Evolutionary conservation across 1,284 basidiomycete genomes (phyloP).

Genomic region (Butyriboletus appendiculatus): DNA sequence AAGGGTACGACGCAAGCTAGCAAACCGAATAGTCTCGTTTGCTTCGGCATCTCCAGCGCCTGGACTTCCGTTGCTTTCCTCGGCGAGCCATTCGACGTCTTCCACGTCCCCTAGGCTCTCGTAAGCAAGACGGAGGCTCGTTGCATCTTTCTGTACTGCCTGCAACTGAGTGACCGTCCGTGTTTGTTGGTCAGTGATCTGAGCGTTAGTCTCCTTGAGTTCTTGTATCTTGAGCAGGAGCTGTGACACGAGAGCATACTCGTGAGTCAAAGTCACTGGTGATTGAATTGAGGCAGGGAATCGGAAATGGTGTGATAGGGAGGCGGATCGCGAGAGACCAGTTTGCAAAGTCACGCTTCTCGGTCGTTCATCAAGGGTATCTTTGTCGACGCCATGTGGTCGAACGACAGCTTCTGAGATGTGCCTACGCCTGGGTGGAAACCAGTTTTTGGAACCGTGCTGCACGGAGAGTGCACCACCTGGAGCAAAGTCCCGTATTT

Average conservation of each 20-base stretch:
- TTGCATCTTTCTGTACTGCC: conserved; percentile 70
- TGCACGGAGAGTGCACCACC: conserved; percentile 43
- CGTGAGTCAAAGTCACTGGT: conserved; percentile 26
- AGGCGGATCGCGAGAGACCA: conserved; percentile 28
- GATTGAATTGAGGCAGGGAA: conserved; percentile 12
- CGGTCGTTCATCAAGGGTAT: conserved; percentile 18
- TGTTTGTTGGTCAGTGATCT: conserved; percentile 67
- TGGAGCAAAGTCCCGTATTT: conserved; percentile 65
- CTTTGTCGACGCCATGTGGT: conserved; percentile 3
- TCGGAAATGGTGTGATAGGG: conserved; percentile 27
- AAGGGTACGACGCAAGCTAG: conserved; percentile 44
- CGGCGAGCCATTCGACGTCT: conserved; percentile 41
- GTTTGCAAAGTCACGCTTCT: conserved; percentile 17
- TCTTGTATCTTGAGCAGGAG: conserved; percentile 79
- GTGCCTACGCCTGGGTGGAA: conserved; percentile 27
- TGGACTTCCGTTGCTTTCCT: conserved; percentile 33
- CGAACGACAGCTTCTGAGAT: conserved; percentile 30
- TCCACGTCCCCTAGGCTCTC: conserved; percentile 66
- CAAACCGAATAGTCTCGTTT: conserved; percentile 45
- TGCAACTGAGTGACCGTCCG: conserved; percentile 61
- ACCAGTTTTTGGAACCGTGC: conserved; percentile 18
- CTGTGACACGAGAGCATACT: conserved; percentile 66
- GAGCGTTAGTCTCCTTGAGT: conserved; percentile 71
- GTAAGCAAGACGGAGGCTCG: conserved; percentile 68
- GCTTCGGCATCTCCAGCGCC: conserved; percentile 24